Percentiles rank a stretch among this genome's conserved stretches.
Evolutionary conservation across 345 rosid genomes (phyloP).

Genomic region (Nasturtium officinale): DNA sequence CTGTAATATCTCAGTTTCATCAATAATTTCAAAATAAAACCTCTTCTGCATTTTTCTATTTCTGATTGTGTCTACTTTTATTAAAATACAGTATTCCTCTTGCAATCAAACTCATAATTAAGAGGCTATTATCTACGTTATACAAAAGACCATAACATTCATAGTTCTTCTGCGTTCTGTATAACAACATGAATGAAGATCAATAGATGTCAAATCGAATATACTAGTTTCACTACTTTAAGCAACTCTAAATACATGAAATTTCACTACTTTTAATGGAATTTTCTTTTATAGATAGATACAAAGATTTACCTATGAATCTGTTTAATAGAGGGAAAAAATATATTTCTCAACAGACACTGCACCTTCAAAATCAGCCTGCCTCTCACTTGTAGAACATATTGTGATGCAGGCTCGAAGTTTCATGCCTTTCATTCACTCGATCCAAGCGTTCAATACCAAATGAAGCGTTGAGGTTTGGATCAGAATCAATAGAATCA

Average conservation of each 20-base stretch:
- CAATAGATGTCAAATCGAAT: neutral
- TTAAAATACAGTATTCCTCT: neutral
- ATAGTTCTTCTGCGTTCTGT: neutral
- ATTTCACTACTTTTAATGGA: neutral
- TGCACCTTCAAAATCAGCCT: conserved; percentile 41
- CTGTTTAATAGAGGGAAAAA: conserved; percentile 13
- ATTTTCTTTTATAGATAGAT: conserved; percentile 14
- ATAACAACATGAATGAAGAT: neutral
- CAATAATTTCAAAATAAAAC: neutral
- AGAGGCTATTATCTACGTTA: neutral
- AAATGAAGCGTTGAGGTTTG: conserved; percentile 29
- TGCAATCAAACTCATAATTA: neutral
- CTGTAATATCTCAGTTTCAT: conserved; percentile 20
- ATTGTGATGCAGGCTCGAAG: conserved; percentile 32
- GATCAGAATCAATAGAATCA: conserved; percentile 29
- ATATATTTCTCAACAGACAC: neutral
- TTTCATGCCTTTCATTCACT: conserved; percentile 17
- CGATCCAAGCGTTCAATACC: conserved; percentile 2
- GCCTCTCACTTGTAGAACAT: conserved; percentile 50
- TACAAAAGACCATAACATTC: neutral
- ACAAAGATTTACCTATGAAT: conserved; percentile 19
- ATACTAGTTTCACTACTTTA: neutral
- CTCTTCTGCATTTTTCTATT: neutral
- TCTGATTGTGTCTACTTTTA: neutral
- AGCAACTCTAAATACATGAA: conserved; percentile 8